phyloP scores from a whole-genome alignment of 1,139 yeast species.

The Torulaspora pretoriensis region DNA sequence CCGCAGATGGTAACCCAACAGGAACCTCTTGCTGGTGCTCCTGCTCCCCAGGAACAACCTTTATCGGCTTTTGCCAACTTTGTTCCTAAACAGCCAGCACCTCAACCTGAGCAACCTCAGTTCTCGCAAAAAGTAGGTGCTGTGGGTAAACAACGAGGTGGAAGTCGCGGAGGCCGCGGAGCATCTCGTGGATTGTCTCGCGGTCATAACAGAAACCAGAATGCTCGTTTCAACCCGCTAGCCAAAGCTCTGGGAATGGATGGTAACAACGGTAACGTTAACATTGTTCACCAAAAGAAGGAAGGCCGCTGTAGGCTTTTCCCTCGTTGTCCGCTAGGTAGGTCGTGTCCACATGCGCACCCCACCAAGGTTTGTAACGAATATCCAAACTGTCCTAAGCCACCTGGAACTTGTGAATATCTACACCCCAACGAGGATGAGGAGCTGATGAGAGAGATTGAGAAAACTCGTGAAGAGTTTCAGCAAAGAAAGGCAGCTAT shows the following conservation, averaged over 20 bases:
- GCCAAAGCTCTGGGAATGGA: constrained; percentile 36
- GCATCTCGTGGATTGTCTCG: constrained; percentile 21
- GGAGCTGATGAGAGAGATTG: constrained; percentile 61
- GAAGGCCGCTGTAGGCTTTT: constrained; percentile 71
- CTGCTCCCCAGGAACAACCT: constrained; percentile 12
- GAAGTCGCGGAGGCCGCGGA: constrained; percentile 28
- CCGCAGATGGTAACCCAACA: constrained; percentile 13
- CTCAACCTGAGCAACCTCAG: constrained; percentile 13
- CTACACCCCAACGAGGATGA: constrained; percentile 84
- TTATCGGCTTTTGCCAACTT: constrained; percentile 33
- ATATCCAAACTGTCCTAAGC: constrained; percentile 76
- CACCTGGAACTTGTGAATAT: constrained; percentile 77
- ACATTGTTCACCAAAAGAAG: constrained; percentile 38
- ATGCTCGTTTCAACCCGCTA: constrained; percentile 32
- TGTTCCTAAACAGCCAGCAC: constrained; percentile 23
- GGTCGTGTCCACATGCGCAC: constrained; percentile 69
- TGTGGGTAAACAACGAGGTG: constrained; percentile 25
- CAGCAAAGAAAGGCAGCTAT: constrained; percentile 42
- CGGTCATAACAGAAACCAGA: constrained; percentile 26
- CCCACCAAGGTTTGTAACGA: constrained; percentile 72
- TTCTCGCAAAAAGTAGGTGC: constrained; percentile 26
- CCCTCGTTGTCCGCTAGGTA: constrained; percentile 66
- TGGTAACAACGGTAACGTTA: constrained; percentile 22
- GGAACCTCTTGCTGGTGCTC: neutral
- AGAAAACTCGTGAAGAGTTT: constrained; percentile 52